Evolutionary conservation across 2,329 filamentous ascomycete genomes (phyloP), one percentile per base, ranked within the genome.

Genomic region (Mycocentrospora acerina): DNA sequence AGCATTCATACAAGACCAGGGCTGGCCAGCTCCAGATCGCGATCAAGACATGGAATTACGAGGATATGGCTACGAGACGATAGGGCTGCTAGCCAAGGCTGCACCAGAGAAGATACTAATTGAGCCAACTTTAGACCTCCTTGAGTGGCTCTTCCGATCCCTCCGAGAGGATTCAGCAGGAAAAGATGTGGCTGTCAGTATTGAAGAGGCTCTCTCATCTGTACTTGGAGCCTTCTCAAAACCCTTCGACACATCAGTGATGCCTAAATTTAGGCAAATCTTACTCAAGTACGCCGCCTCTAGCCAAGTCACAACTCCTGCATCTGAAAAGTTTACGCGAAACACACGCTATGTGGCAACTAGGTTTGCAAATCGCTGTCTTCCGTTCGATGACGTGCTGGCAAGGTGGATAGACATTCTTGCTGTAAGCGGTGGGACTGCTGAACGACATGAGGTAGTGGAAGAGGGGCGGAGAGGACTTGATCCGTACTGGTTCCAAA

Each of bases 401-500:
- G 93, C 82, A 17, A 81, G 93, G 32, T 96, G 89, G 88, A 86
- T 96, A 31, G 82, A 96, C 62, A 79, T 97, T 12, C 75, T 96
- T 33, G 91, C 90, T 7, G 73, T 93, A 7, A 82, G 80, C 12
- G 83, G 83, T 10, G 76, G 77, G 3, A 67, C 71, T 3, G 78
- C 81, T 34, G 86, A 90, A 60, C 80, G 86, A 30, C 85, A 83
- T 44, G 91, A 97, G 60, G 83, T 97, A 3, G 70, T 88, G 1
- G 93, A 98, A 61, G 91, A 97, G 69, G 93, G 90, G 2, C 83
- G 82, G 45, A 90, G 89, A 64, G 93, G 93, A 1, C 75, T 96
- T 4, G 89, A 95, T 66, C 83, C 84, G 9, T 85, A 86, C 58
- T 86, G 82, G 82, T 84, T 85, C 55, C 70, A 73, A 31, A 78